Percentiles rank a stretch among this genome's conserved stretches.
phyloP scores from a whole-genome alignment of 78 protist genomes.

The Trichosphaerium sp. region DNA sequence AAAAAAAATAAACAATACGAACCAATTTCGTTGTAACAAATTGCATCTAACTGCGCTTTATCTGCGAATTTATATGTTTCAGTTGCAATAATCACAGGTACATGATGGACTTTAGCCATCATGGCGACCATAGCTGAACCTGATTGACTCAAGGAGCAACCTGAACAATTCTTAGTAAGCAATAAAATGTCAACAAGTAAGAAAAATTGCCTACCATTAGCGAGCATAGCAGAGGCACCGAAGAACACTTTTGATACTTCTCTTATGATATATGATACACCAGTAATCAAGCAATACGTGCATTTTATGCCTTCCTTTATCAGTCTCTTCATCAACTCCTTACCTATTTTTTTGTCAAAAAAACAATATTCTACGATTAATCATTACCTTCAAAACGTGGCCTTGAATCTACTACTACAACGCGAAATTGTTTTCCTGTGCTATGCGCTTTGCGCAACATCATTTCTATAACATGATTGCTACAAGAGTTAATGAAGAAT shows the following conservation, averaged over 20 bases:
- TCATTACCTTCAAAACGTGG: slow-evolving; percentile 80
- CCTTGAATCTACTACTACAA: slow-evolving; percentile 81
- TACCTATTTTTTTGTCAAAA: background rate
- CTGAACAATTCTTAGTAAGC: too few species aligned
- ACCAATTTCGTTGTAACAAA: slow-evolving; percentile 83
- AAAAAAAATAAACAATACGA: background rate
- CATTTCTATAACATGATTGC: slow-evolving; percentile 55
- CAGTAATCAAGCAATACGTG: slow-evolving; percentile 64
- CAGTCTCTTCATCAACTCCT: slow-evolving; percentile 26
- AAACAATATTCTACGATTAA: background rate
- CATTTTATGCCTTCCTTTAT: slow-evolving; percentile 50
- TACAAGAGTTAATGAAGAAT: background rate
- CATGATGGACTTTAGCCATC: slow-evolving; percentile 60
- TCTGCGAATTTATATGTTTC: slow-evolving; percentile 92
- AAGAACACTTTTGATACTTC: slow-evolving; percentile 67
- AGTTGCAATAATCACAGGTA: slow-evolving; percentile 89
- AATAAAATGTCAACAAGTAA: slow-evolving; percentile 76
- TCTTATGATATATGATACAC: slow-evolving; percentile 73
- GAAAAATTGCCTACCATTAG: slow-evolving; percentile 76
- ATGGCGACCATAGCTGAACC: slow-evolving; percentile 82
- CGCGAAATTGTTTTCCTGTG: slow-evolving; percentile 53
- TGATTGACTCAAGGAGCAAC: too few species aligned
- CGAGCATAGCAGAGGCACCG: slow-evolving; percentile 75
- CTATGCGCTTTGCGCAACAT: slow-evolving; percentile 45
- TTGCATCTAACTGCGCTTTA: slow-evolving; percentile 75